A percentile compares a stretch with the other conserved stretches of the same genome.
phyloP scores from a whole-genome alignment of 2,329 filamentous ascomycete genomes.

The Stagonosporopsis chrysanthemi region DNA sequence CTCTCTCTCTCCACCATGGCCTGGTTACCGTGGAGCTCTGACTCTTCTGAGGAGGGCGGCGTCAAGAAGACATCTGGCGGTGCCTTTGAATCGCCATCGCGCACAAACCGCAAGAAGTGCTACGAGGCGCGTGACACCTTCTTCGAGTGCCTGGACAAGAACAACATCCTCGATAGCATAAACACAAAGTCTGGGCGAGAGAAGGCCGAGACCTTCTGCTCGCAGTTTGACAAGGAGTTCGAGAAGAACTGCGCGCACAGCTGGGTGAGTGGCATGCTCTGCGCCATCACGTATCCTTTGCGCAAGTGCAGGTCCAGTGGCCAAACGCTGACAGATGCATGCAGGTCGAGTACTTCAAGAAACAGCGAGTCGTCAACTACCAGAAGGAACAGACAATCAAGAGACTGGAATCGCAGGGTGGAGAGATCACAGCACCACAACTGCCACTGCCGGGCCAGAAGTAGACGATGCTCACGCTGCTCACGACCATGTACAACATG shows the following conservation, averaged over 20 bases:
- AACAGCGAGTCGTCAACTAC: slow-evolving; percentile 89
- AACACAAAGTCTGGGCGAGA: slow-evolving; percentile 61
- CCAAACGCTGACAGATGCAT: slow-evolving; percentile 15
- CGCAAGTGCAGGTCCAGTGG: not conserved
- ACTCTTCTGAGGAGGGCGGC: slow-evolving; percentile 45
- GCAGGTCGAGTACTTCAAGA: slow-evolving; percentile 97
- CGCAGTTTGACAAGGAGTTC: slow-evolving; percentile 69
- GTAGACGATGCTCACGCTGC: slow-evolving; percentile 11
- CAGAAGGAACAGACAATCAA: slow-evolving; percentile 76
- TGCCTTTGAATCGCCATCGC: slow-evolving; percentile 79
- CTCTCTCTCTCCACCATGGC: slow-evolving; percentile 56
- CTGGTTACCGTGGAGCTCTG: slow-evolving; percentile 59
- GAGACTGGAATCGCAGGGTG: slow-evolving; percentile 54
- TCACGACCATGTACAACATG: slow-evolving; percentile 38
- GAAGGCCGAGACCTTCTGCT: slow-evolving; percentile 62
- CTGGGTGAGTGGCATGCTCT: slow-evolving; percentile 72
- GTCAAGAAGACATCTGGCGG: slow-evolving; percentile 57
- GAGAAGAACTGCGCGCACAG: slow-evolving; percentile 86
- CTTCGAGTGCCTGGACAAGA: slow-evolving; percentile 84
- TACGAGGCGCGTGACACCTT: slow-evolving; percentile 90
- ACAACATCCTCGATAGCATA: slow-evolving; percentile 80
- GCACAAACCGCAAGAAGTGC: slow-evolving; percentile 80
- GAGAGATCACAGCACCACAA: slow-evolving; percentile 46
- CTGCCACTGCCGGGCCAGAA: slow-evolving; percentile 39
- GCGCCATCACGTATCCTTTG: not conserved